phyloP scores from a whole-genome alignment of 169 alveolate genomes.

The Plasmodium coatneyi region DNA sequence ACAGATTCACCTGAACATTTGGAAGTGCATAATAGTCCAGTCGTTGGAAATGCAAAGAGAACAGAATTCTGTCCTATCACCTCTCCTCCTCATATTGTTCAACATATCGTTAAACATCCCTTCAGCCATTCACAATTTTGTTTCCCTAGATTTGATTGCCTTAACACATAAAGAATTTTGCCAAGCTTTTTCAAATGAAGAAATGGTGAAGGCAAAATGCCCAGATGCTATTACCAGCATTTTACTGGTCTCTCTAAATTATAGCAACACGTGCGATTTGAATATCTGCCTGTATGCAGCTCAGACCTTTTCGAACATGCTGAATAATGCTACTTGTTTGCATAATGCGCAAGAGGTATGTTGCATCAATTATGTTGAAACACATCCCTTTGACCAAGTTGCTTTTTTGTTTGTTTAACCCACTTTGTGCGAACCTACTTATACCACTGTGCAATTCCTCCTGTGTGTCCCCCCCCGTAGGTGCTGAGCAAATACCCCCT shows the following conservation, averaged over 20 bases:
- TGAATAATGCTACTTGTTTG: constrained; percentile 56
- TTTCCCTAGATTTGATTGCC: constrained; percentile 53
- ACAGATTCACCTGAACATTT: constrained; percentile 40
- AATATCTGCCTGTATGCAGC: constrained; percentile 50
- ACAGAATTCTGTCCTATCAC: constrained; percentile 67
- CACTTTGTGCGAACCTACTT: background rate
- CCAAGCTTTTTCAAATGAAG: constrained; percentile 48
- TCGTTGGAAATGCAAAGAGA: constrained; percentile 75
- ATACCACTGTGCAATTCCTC: background rate
- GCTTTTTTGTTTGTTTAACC: background rate
- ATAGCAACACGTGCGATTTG: constrained; percentile 45
- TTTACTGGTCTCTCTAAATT: constrained; percentile 54
- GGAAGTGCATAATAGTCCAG: constrained; percentile 71
- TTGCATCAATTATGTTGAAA: background rate
- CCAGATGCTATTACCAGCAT: constrained; percentile 68
- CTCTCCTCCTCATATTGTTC: constrained; percentile 28
- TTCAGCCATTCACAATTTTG: constrained; percentile 34
- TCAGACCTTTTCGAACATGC: constrained; percentile 48
- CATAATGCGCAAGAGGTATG: constrained; percentile 43
- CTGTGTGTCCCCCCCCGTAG: background rate
- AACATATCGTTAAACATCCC: constrained; percentile 71
- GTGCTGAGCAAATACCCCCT: constrained; percentile 63
- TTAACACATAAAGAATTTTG: constrained; percentile 60
- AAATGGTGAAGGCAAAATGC: constrained; percentile 32
- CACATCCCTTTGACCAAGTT: background rate